A percentile compares a stretch with the other conserved stretches of the same genome.
phyloP scores from a whole-genome alignment of 257 asterid genomes.

The Linaria vulgaris region DNA sequence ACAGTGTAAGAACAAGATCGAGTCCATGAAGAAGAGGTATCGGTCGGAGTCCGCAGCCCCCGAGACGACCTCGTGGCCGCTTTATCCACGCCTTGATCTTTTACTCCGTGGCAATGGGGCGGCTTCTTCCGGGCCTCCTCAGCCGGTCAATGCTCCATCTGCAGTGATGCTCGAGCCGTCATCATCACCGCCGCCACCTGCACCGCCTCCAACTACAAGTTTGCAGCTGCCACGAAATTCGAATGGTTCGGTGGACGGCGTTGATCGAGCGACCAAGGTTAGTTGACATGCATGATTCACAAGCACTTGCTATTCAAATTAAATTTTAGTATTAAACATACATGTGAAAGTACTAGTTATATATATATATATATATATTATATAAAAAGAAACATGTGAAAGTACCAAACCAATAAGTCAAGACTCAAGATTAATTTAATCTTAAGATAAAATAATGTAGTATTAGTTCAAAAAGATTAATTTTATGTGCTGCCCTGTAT shows the following conservation, averaged over 20 bases:
- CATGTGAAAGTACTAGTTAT: too few relatives aligned
- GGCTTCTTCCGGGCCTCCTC: too few relatives aligned
- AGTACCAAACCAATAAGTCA: too few relatives aligned
- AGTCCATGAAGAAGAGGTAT: conserved; percentile 92
- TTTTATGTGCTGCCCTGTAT: too few relatives aligned
- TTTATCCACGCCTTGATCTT: conserved; percentile 66
- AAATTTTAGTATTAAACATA: too few relatives aligned
- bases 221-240: conserved; percentile 38
- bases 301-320: too few relatives aligned
- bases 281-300: conserved; percentile 18
- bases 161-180: conserved; percentile 8
- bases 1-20: conserved; percentile 89
- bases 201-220: conserved; percentile 13
- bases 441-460: too few relatives aligned
- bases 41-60: conserved; percentile 73
- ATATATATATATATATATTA: too few relatives aligned
- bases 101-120: conserved; percentile 67
- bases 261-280: conserved; percentile 56
- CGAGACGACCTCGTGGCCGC: conserved; percentile 76
- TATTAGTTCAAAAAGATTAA: too few relatives aligned
- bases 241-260: conserved; percentile 46
- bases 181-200: not conserved
- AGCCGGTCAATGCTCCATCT: conserved; percentile 12
- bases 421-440: too few relatives aligned
- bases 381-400: too few relatives aligned